Evolutionary conservation across 2,329 filamentous ascomycete genomes (phyloP), one percentile per base, ranked within the genome.

Genomic region (Fusarium torreyae): DNA sequence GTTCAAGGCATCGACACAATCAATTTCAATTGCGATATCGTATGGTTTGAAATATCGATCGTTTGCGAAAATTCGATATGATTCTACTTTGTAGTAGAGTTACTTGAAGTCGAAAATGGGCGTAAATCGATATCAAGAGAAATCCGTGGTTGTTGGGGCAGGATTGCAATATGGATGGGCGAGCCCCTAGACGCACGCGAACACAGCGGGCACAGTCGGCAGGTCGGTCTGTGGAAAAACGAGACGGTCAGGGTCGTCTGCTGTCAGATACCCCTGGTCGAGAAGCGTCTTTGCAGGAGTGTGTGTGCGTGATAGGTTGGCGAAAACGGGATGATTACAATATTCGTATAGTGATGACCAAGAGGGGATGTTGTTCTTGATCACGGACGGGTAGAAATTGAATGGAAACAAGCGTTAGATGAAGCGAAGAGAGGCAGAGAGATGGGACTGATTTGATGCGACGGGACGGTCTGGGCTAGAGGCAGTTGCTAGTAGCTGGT

Each of bases 181-280:
- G 68, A 57, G 57, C 71, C 71, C 71, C 66, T 71, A 73, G 62
- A 67, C 67, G 61, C 68, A 72, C 68, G 70, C 66, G 69, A 71
- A 72, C 71, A 72, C 71, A 62, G 68, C 68, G 69, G 70, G 63
- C 72, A 69, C 61, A 67, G 70, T 66, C 51, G 63, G 54, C 46
- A 64, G 70, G 63, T 70, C 71, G 67, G 71, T 71, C 67, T 65
- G 62, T 70, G 67, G 67, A 68, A 68, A 69, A 74, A 73, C 63
- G 54, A 63, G 65, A 71, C 71, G 71, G 71, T 69, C 69, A 65
- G 68, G 63, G 62, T 70, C 65, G 54, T 43, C 63, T 62, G 65
- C 22, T 58, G 63, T 64, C 58, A 63, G 51, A 53, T 54, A 57
- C 63, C 67, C 67, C 67, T 70, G 58, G 68, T 68, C 58, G 20